phyloP scores from a whole-genome alignment of 345 rosid species.

The Eutrema japonicum region DNA sequence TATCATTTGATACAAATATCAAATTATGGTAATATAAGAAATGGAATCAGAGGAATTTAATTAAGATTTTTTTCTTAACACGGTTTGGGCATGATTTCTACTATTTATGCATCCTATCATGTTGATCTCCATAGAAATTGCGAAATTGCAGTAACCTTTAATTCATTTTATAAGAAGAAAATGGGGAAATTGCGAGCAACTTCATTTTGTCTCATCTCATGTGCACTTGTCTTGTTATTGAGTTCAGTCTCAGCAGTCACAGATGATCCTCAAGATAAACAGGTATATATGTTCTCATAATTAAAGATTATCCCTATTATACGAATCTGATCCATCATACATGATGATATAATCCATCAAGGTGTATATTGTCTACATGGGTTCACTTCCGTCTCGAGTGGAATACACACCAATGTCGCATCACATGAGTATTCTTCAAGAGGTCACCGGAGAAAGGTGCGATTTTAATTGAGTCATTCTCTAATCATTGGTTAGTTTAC shows the following conservation, averaged over 20 bases:
- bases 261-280: constrained; percentile 14
- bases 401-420: constrained; percentile 38
- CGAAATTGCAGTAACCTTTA: background rate
- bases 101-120: background rate
- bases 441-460: constrained; percentile 37
- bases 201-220: background rate
- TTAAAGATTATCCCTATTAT: background rate
- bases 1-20: too few species aligned
- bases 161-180: background rate
- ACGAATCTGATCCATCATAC: background rate
- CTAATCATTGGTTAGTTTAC: background rate
- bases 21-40: too few species aligned
- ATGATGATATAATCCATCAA: constrained; percentile 18
- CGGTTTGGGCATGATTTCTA: too few species aligned
- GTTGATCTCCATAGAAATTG: background rate
- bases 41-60: too few species aligned
- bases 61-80: too few species aligned
- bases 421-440: constrained; percentile 46
- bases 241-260: constrained; percentile 13
- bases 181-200: constrained; percentile 4
- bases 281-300: background rate
- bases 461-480: background rate
- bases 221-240: background rate
- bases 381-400: constrained; percentile 38
- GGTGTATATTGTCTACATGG: constrained; percentile 52